Evolutionary conservation across 2,329 filamentous ascomycete genomes (phyloP).

Genomic region (Helotiales sp.): DNA sequence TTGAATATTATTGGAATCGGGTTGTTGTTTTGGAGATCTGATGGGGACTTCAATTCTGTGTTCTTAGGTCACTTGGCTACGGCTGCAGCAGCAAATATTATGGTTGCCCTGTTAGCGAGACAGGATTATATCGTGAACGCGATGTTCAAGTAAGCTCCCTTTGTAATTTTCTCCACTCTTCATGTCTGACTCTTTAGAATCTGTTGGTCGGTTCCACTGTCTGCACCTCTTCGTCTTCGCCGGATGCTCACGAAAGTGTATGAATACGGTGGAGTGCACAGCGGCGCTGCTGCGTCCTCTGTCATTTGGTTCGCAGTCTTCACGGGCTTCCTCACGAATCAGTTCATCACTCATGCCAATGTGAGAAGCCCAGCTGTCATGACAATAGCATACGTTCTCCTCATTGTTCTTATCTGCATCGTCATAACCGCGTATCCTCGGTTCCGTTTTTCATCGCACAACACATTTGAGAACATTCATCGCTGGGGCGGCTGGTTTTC

Average conservation of each 20-base stretch:
- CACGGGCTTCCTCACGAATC: constrained; percentile 36
- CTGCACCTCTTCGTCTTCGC: constrained; percentile 53
- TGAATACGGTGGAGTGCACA: constrained; percentile 58
- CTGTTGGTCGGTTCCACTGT: constrained; percentile 51
- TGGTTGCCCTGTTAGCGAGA: constrained; percentile 54
- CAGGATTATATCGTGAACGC: constrained; percentile 59
- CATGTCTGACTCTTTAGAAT: constrained; percentile 33
- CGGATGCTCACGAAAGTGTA: constrained; percentile 55
- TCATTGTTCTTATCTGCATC: constrained; percentile 53
- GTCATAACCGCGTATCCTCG: constrained; percentile 55
- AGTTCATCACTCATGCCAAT: constrained; percentile 11
- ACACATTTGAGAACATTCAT: constrained; percentile 60
- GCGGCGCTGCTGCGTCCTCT: constrained; percentile 53
- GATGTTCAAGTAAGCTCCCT: constrained; percentile 46
- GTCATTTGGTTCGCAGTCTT: constrained; percentile 53
- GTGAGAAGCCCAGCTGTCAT: constrained; percentile 21
- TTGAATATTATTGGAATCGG: constrained; percentile 54
- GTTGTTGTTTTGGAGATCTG: constrained; percentile 36
- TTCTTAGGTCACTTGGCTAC: constrained; percentile 28
- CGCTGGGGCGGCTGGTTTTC: constrained; percentile 60
- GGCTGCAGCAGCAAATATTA: constrained; percentile 49
- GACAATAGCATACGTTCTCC: constrained; percentile 38
- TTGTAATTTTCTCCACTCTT: neutral
- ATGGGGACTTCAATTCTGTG: neutral
- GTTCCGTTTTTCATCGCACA: constrained; percentile 55